Conservation (phyloP, 1,284 basidiomycete genomes). For the Chalciporus piperatoides region DNA sequence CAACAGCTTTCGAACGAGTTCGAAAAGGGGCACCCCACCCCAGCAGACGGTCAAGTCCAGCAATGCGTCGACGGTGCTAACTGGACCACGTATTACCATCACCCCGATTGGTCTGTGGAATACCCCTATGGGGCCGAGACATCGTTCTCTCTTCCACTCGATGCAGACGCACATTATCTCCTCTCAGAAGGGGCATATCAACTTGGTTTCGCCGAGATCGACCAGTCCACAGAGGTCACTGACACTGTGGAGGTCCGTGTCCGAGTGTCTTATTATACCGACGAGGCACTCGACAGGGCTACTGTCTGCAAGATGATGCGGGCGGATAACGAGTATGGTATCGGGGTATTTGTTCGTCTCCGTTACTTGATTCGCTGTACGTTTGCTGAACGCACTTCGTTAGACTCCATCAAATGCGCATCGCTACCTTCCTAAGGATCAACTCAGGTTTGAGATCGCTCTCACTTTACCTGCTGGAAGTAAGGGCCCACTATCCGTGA, state of each 20-base stretch:
- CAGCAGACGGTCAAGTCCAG: slow-evolving; percentile 1
- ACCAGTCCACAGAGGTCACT: slow-evolving; percentile 26
- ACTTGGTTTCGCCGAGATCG: slow-evolving; percentile 33
- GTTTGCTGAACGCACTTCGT: not conserved
- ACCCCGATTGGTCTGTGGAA: slow-evolving; percentile 23
- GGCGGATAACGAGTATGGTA: slow-evolving; percentile 33
- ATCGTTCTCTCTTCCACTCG: slow-evolving; percentile 37
- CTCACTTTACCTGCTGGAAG: slow-evolving; percentile 33
- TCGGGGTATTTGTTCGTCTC: slow-evolving; percentile 42
- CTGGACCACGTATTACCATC: slow-evolving; percentile 28
- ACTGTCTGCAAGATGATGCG: slow-evolving; percentile 36
- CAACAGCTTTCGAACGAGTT: slow-evolving; percentile 8
- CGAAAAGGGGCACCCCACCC: not conserved
- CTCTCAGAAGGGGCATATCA: slow-evolving; percentile 35
- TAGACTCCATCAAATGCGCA: slow-evolving; percentile 7
- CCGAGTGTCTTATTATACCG: slow-evolving; percentile 29
- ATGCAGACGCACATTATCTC: slow-evolving; percentile 36
- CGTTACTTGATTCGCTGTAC: not conserved
- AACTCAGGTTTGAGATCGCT: slow-evolving; percentile 32
- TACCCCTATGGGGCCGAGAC: slow-evolving; percentile 28
- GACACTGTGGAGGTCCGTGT: slow-evolving; percentile 35
- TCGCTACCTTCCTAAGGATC: slow-evolving; percentile 6
- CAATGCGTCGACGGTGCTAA: slow-evolving; percentile 20
- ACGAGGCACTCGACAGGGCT: slow-evolving; percentile 28
- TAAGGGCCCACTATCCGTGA: slow-evolving; percentile 27